Conservation (phyloP, 2,329 filamentous ascomycete genomes). For the Ceratocystis colombiana region DNA sequence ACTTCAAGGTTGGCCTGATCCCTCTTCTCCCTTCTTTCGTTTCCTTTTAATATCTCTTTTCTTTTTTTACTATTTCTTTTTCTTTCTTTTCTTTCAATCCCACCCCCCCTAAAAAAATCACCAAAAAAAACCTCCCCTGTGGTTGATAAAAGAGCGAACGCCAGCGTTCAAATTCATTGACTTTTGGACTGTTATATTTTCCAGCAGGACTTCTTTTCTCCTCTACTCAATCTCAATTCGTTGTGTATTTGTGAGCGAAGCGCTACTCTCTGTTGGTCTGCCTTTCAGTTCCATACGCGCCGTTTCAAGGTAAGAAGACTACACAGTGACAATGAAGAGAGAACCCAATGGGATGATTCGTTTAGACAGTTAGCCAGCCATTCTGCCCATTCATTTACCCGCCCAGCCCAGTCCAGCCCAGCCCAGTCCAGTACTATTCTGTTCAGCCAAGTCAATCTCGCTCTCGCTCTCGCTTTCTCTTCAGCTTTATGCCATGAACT, state of each 20-base stretch:
- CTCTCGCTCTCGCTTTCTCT: background rate
- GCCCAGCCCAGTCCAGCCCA: background rate
- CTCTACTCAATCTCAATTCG: slow-evolving; percentile 15
- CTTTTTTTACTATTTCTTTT: slow-evolving; percentile 4
- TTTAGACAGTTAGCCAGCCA: too few species aligned
- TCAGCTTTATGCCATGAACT: background rate
- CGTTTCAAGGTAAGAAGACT: slow-evolving; percentile 18
- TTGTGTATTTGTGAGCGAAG: slow-evolving; percentile 24
- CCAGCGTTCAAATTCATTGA: slow-evolving; percentile 14
- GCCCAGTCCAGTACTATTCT: background rate
- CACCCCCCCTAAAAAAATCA: slow-evolving; percentile 10
- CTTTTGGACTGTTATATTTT: slow-evolving; percentile 22
- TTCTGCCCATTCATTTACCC: background rate
- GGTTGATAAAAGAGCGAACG: slow-evolving; percentile 18
- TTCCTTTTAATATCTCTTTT: background rate
- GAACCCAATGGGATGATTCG: background rate
- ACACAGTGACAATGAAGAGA: background rate
- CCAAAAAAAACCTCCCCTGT: slow-evolving; percentile 15
- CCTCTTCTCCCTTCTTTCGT: slow-evolving; percentile 2
- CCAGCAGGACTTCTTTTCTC: slow-evolving; percentile 20
- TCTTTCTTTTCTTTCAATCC: slow-evolving; percentile 1
- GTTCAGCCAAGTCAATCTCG: background rate
- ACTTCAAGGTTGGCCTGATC: background rate
- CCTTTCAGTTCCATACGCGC: slow-evolving; percentile 24
- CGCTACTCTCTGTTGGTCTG: slow-evolving; percentile 24